These are phyloP conservation scores for Boletus huronensis DNA, from an alignment of 768 basidiomycete genomes.

Conservation along the genomic window DNA sequence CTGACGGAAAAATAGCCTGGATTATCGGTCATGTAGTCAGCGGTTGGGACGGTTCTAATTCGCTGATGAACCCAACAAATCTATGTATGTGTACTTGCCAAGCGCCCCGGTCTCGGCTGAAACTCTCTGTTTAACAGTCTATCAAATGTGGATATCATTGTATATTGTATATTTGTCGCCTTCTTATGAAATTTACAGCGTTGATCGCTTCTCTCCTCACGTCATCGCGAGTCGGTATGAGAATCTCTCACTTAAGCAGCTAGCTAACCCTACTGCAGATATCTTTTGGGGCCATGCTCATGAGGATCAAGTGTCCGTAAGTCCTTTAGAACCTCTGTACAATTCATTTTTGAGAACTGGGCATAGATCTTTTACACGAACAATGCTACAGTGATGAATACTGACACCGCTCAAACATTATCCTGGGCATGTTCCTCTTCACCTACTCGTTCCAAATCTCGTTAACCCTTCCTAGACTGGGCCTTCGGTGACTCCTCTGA, in stretches of 20 bases:
- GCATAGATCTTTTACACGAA: conserved; percentile 67
- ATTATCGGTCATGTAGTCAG: conserved; percentile 54
- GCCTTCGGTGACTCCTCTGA: conserved; percentile 67
- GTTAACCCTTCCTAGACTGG: conserved; percentile 45
- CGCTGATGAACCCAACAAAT: conserved; percentile 61
- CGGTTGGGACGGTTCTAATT: conserved; percentile 73
- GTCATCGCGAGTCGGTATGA: conserved; percentile 65
- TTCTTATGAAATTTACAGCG: conserved; percentile 35
- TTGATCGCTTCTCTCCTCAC: conserved; percentile 76
- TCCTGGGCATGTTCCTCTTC: conserved; percentile 40
- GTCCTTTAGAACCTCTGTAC: conserved; percentile 6
- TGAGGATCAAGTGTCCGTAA: conserved; percentile 65
- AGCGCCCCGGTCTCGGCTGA: conserved; percentile 1
- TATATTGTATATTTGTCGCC: neutral
- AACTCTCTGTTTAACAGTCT: conserved; percentile 30
- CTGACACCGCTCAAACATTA: conserved; percentile 52
- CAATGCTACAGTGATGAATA: conserved; percentile 60
- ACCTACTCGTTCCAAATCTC: conserved; percentile 2
- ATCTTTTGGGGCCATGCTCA: conserved; percentile 81
- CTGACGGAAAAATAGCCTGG: conserved; percentile 37
- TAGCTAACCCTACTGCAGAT: conserved; percentile 35
- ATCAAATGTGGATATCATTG: conserved; percentile 40
- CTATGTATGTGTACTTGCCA: conserved; percentile 48
- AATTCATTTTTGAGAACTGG: neutral
- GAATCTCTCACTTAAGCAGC: neutral